Evolutionary conservation across 163 green algal species (phyloP), one percentile per base, ranked within the genome.

Genomic region (Coccomyxa subellipsoidea): DNA sequence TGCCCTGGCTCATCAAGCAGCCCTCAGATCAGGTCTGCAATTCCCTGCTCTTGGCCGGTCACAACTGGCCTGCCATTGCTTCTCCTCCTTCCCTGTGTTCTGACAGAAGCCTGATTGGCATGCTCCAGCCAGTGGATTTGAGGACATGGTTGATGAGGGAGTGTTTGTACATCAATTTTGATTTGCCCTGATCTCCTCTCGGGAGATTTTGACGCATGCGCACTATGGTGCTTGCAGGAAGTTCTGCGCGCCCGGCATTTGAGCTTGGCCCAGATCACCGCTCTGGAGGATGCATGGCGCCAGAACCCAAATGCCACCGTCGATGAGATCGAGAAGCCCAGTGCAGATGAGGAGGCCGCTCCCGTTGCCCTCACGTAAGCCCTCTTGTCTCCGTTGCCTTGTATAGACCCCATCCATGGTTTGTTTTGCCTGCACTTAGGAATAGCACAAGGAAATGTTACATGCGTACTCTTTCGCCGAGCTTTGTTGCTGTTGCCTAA

Each of bases 211-310:
- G n/a, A n/a, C n/a, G n/a, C n/a, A n/a, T n/a, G n/a, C 66, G 3
- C 4, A 35, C 21, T 34, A 9, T 36, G 4, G n/a, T 36, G 21
- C 8, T 29, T 39, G 38, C 81, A 94, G 54, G 96, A 98, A 79
- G 39, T 93, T 39, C 35, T 93, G 69, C 85, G 94, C 0, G 93
- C 93, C 8, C 80, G 93, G 35, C 92, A 94, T 70, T 80, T 99
- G 34, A 96, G 83, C 29, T 31, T 86, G 10, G 80, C 88, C 38
- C 87, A 96, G 78, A 86, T 94, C 23, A 79, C 71, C 4, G 38
- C 54, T 59, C 88, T 99, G 81, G 96, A 99, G 90, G 96, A 98
- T 81, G 77, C 95, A 38, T 99, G 96, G 96, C 97, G 97, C 83
- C 84, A 37, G 6, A 90, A 95, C 76, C 93, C 96, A 0, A 83